phyloP scores from a whole-genome alignment of 2,329 filamentous ascomycete species.

The Triangularia verruculosa region DNA sequence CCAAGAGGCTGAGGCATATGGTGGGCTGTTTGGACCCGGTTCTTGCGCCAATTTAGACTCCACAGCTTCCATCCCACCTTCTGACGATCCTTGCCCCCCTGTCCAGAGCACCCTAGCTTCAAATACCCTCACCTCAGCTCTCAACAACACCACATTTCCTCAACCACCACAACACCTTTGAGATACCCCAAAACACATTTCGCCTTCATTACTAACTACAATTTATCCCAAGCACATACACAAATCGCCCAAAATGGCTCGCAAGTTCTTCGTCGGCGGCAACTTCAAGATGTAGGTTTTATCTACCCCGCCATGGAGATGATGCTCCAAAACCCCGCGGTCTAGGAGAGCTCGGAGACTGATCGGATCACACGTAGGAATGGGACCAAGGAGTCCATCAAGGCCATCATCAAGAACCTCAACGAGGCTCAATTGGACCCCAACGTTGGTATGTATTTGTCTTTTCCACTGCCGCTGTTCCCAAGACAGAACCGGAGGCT shows the following conservation, averaged over 20 bases:
- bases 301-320: slow-evolving; percentile 26
- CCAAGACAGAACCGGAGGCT: background rate
- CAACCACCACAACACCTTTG: slow-evolving; percentile 7
- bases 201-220: background rate
- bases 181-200: slow-evolving; percentile 8
- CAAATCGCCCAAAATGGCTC: slow-evolving; percentile 68
- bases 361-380: slow-evolving; percentile 61
- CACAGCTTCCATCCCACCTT: slow-evolving; percentile 19
- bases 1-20: background rate
- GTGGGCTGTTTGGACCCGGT: background rate
- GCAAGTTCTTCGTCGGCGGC: slow-evolving; percentile 95
- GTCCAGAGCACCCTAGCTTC: background rate
- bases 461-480: background rate
- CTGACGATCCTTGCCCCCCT: background rate
- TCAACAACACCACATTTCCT: background rate
- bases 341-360: slow-evolving; percentile 20
- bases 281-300: slow-evolving; percentile 99
- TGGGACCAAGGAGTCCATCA: slow-evolving; percentile 85
- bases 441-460: slow-evolving; percentile 61
- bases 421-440: slow-evolving; percentile 80
- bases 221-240: background rate
- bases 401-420: slow-evolving; percentile 83
- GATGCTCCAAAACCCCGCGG: slow-evolving; percentile 32
- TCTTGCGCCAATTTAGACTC: slow-evolving; percentile 15
- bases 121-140: slow-evolving; percentile 4